Base-by-base conservation (phyloP, 2,329 filamentous ascomycete species). In the Cylindrodendrum hubeiense region DNA sequence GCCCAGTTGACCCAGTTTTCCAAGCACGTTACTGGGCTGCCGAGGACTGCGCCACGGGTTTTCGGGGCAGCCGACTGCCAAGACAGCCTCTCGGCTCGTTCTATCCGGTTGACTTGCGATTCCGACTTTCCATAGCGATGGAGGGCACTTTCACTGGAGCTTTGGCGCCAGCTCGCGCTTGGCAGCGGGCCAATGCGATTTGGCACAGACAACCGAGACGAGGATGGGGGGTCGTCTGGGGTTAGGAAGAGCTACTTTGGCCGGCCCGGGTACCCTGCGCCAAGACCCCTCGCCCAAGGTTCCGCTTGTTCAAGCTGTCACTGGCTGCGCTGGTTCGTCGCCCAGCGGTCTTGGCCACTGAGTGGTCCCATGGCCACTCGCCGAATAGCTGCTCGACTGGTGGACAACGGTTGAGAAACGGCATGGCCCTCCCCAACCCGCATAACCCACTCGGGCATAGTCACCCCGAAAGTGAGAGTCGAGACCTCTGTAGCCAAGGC, bases 71-170 rank as follows among this genome's bases (percentile, higher is more conserved):
- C 73, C 71, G 72, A 75, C 62, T 72, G 73, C 73, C 73, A 75
- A 75, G 73, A 66, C 70, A 74, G 71, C 68, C 71, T 74, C 72
- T 75, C 73, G 73, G 73, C 73, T 75, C 65, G 64, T 74, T 71
- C 70, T 75, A 74, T 70, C 73, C 73, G 73, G 71, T 63, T 59
- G 53, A 71, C 65, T 54, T 69, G 63, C 66, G 66, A 74, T 69
- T 63, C 68, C 55, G 64, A 68, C 57, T 64, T 64, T 69, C 67
- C 53, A 68, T 60, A 56, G 50, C 66, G 66, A 68, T 71, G 53
- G 34, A 58, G 49, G 51, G 28, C 39, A n/a, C 44, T 49, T 58
- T 54, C 43, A 22, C 53, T 67, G 69, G 63, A 60, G 39, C 54
- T 44, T 53, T 67, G 60, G 63, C 62, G 56, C 60, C 53, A 66